Base-by-base conservation (phyloP, 2,329 filamentous ascomycete species). In the Myotisia sp. region DNA sequence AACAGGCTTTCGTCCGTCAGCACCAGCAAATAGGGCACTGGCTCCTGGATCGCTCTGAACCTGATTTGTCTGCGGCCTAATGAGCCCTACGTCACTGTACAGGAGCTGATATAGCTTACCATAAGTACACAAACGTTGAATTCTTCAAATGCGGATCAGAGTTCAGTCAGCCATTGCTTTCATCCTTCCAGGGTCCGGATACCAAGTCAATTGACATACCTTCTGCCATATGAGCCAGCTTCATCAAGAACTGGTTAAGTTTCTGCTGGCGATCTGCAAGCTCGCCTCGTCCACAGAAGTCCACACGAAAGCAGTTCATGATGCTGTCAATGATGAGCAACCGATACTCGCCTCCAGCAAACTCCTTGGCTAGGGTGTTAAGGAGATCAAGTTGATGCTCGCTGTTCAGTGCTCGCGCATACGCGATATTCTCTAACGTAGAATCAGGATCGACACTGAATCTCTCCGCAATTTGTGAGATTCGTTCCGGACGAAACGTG, bases 21-120 rank as follows among this genome's bases (percentile, higher is more conserved):
- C 74, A 42, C 74, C 68, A 33, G 74, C 71, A 48, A 79, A 79
- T 7, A 79, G 60, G 29, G 75, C 71, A 51, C 66, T 78, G 7
- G 75, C 76, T 40, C 76, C 75, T 9, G 76, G 76, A 44, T 79
- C 76, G 38, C 71, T 76, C 56, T 79, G 75, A 22, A 80, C 76
- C 56, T 80, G 76, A 43, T 79, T 80, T 34, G 76, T 79, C 71
- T 71, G 30, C 18, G 6, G 6, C 9, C 13, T 34, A 17, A 20
- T 16, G 9, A 10, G 7, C 17, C n/a, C n/a, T n/a, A n/a, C n/a
- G n/a, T n/a, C n/a, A n/a, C n/a, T n/a, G n/a, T n/a, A n/a, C n/a
- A n/a, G n/a, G n/a, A n/a, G n/a, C n/a, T n/a, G 22, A n/a, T 27
- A 24, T 23, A 19, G 29, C 48, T 42, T 50, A 71, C 68, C 67